Evolutionary conservation across 2,329 filamentous ascomycete genomes (phyloP).

Genomic region (Aotearoamyces nothofagi): DNA sequence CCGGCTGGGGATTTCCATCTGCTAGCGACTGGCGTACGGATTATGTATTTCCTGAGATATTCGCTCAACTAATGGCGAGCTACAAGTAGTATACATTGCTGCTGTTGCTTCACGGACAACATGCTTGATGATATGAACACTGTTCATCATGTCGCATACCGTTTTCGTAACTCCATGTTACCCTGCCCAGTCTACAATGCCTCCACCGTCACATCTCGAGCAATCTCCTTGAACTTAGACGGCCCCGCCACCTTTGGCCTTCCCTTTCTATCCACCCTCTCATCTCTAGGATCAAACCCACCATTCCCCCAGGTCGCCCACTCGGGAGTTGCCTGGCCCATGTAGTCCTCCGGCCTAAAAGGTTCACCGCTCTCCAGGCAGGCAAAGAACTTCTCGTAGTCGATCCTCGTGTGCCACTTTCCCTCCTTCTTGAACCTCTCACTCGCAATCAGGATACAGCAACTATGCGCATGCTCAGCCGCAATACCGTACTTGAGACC

Average conservation of each 20-base stretch:
- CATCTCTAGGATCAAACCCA: constrained; percentile 83
- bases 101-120: no score
- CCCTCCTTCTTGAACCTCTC: constrained; percentile 62
- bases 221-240: constrained; percentile 7
- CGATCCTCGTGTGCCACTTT: constrained; percentile 83
- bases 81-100: no score
- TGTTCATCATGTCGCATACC: no score
- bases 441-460: constrained; percentile 77
- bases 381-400: constrained; percentile 80
- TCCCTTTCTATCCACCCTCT: constrained; percentile 76
- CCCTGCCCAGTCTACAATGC: background rate
- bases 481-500: constrained; percentile 80
- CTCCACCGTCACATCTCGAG: no score
- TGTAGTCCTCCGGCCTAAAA: constrained; percentile 85
- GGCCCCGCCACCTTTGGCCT: constrained; percentile 25
- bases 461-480: constrained; percentile 89
- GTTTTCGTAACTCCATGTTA: constrained; percentile 1
- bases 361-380: constrained; percentile 52
- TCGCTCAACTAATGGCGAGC: no score
- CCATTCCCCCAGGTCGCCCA: constrained; percentile 94
- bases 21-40: no score
- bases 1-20: no score
- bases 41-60: no score
- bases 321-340: constrained; percentile 69
- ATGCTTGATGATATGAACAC: no score